These are phyloP conservation scores for Vaccinium darrowii DNA, from an alignment of 148 eudicot genomes.

Conservation along the genomic window DNA sequence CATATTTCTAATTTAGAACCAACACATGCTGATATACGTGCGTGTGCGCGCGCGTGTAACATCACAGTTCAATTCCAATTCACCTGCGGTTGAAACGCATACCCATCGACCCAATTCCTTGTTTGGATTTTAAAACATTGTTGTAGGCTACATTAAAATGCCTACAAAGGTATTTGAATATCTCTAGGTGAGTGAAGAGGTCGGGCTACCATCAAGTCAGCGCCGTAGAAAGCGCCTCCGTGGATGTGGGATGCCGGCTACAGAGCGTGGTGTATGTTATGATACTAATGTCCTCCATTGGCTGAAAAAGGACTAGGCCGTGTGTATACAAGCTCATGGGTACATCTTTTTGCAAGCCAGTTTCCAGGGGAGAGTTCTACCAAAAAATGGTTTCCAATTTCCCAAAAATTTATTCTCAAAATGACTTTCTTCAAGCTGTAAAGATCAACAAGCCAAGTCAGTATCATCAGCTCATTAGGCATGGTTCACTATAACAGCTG, in stretches of 20 bases:
- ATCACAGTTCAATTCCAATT: too few relatives aligned
- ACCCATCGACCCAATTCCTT: too few relatives aligned
- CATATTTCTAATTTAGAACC: too few relatives aligned
- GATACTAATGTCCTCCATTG: not conserved
- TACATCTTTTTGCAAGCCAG: not conserved
- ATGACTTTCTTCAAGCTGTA: not conserved
- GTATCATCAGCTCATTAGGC: not conserved
- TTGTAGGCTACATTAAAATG: not conserved
- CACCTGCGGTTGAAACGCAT: too few relatives aligned
- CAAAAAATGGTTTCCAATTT: not conserved
- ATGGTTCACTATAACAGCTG: not conserved
- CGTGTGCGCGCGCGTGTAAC: too few relatives aligned
- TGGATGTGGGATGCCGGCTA: not conserved
- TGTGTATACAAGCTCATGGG: not conserved
- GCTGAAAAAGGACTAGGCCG: not conserved
- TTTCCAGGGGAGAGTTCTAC: constrained; percentile 1
- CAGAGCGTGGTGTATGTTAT: not conserved
- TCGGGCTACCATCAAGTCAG: not conserved
- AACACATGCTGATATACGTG: too few relatives aligned
- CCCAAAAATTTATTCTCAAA: not conserved
- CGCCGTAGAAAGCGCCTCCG: not conserved
- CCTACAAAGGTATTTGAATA: not conserved
- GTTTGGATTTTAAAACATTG: too few relatives aligned
- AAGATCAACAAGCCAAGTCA: not conserved
- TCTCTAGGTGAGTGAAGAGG: not conserved